Evolutionary conservation across 2,329 filamentous ascomycete species (phyloP).

Genomic region (Blastomyces percursus): DNA sequence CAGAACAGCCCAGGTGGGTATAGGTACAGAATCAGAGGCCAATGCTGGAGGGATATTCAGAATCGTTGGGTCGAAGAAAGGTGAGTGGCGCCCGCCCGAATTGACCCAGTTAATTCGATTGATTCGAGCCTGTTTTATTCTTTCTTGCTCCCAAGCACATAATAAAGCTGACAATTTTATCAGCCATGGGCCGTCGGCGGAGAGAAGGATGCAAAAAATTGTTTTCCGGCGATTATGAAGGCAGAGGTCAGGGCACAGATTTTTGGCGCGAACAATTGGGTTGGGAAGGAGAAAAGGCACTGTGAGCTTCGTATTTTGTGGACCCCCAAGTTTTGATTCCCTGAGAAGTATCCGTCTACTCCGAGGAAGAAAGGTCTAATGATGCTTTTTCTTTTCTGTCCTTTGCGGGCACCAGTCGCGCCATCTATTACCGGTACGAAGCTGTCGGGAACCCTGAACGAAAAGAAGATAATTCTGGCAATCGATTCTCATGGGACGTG

Average conservation of each 20-base stretch:
- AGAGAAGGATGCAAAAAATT: constrained; percentile 11
- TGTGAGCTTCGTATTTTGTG: constrained; percentile 5
- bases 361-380: background rate
- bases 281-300: constrained; percentile 10
- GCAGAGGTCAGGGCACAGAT: constrained; percentile 6
- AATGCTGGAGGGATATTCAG: background rate
- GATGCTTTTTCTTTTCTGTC: background rate
- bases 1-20: background rate
- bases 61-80: background rate
- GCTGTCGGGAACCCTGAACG: constrained; percentile 11
- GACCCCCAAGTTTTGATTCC: background rate
- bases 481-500: constrained; percentile 11
- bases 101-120: background rate
- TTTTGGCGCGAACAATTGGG: constrained; percentile 13
- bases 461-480: background rate
- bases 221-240: constrained; percentile 9
- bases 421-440: constrained; percentile 12
- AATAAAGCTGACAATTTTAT: background rate
- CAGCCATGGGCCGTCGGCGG: no score
- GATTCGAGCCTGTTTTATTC: background rate
- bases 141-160: background rate
- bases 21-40: background rate
- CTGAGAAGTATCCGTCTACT: background rate
- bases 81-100: background rate
- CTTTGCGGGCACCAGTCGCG: constrained; percentile 1